Evolutionary conservation across 441 rosid species (phyloP).

Genomic region (Erodium moschatum): DNA sequence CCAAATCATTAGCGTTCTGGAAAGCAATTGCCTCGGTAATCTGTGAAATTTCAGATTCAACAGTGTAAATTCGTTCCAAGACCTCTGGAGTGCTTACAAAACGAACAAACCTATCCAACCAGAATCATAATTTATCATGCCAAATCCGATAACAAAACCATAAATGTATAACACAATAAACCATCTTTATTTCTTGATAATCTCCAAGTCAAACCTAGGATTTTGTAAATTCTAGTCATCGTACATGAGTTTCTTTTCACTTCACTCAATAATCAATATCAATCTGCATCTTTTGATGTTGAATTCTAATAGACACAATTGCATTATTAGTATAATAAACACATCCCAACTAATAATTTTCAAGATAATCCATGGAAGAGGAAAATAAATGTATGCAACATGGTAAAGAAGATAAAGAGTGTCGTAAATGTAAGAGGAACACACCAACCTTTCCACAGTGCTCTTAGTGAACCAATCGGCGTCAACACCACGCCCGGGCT

Average conservation of each 20-base stretch:
- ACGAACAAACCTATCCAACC: slow-evolving; percentile 75
- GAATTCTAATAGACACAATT: not conserved
- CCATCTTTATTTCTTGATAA: not conserved
- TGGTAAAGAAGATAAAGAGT: not conserved
- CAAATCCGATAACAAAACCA: not conserved
- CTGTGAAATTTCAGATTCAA: slow-evolving; percentile 91
- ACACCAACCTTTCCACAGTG: slow-evolving; percentile 61
- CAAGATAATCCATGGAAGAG: not conserved
- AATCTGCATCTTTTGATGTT: not conserved
- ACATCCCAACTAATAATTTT: not conserved
- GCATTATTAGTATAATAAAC: not conserved
- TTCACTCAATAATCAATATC: not conserved
- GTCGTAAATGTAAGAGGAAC: not conserved
- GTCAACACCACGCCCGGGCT: slow-evolving; percentile 43
- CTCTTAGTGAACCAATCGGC: slow-evolving; percentile 52
- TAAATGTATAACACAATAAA: not conserved
- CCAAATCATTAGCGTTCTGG: slow-evolving; percentile 56
- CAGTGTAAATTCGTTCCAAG: slow-evolving; percentile 62
- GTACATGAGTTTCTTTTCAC: not conserved
- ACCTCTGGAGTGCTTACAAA: slow-evolving; percentile 93
- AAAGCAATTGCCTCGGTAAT: slow-evolving; percentile 74
- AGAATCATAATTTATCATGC: slow-evolving; percentile 15
- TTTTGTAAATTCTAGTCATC: not conserved
- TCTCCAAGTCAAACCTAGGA: not conserved
- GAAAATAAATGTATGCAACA: not conserved